Evolutionary conservation across 2,329 filamentous ascomycete genomes (phyloP).

Genomic region (Claviceps digitariae): DNA sequence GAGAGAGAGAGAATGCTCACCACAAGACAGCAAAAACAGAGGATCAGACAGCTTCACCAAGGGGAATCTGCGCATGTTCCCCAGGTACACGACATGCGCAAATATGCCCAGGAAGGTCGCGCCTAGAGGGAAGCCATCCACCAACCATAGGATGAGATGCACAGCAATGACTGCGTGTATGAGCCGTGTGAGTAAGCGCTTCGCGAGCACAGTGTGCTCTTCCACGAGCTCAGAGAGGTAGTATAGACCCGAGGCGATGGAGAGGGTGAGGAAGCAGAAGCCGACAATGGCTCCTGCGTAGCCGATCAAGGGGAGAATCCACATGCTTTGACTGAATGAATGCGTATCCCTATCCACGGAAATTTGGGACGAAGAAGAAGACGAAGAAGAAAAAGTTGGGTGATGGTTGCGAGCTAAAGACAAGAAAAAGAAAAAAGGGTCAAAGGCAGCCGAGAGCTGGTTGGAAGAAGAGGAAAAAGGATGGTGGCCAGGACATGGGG

Average conservation of each 20-base stretch:
- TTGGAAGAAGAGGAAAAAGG: not conserved
- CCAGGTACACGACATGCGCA: slow-evolving; percentile 75
- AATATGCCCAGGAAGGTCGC: slow-evolving; percentile 62
- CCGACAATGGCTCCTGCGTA: slow-evolving; percentile 78
- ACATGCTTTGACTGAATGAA: slow-evolving; percentile 53
- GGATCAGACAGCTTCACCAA: slow-evolving; percentile 80
- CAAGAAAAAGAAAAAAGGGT: not conserved
- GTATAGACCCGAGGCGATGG: slow-evolving; percentile 95
- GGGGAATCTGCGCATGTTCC: slow-evolving; percentile 64
- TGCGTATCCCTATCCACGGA: not conserved
- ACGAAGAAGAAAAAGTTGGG: not conserved
- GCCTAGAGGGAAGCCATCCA: slow-evolving; percentile 75
- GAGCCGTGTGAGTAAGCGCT: slow-evolving; percentile 68
- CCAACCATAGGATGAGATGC: slow-evolving; percentile 59
- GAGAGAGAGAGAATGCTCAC: slow-evolving; percentile 24
- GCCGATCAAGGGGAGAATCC: slow-evolving; percentile 86
- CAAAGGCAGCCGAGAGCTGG: not conserved
- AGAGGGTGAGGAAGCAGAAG: slow-evolving; percentile 87
- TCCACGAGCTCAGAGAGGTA: slow-evolving; percentile 97
- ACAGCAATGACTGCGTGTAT: slow-evolving; percentile 71
- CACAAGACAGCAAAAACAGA: slow-evolving; percentile 70
- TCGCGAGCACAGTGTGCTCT: slow-evolving; percentile 88
- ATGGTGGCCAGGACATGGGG: not conserved
- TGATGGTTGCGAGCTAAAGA: not conserved
- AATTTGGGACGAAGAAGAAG: not conserved